Base-by-base conservation (phyloP, 176 grass and related monocot species). In the Tillandsia fasciculata region DNA sequence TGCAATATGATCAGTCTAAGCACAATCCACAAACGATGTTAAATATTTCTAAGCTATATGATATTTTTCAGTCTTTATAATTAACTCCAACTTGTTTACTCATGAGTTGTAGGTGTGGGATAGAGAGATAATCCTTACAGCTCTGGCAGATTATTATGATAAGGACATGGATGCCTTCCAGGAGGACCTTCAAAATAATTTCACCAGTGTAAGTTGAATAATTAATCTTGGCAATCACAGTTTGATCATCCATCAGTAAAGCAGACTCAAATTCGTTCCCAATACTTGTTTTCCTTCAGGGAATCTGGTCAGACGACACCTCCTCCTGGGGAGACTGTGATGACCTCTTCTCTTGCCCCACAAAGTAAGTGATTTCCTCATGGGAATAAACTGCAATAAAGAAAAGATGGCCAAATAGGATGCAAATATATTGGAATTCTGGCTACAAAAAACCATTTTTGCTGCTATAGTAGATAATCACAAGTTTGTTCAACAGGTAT, bases 111-210 rank as follows among this genome's bases (percentile, higher is more conserved):
- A 96, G 92, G 88, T 96, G 15, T 91, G 92, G 92, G 92, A 91
- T 72, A 84, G 88, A 71, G 92, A 96, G 67, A 91, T 91, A 74
- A 91, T 96, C 52, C 83, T 83, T 54, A 96, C 85, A 13, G 80
- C 83, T 13, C 67, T 91, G 1, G 77, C 81, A 23, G 81, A 89
- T 3, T 77, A 79, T 57, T 96, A 88, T 64, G 69, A 56, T 52
- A 96, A 89, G 56, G 83, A 87, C 54, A 74, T 96, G 78, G 70
- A 17, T 54, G 20, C 47, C 23, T 91, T 96, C 70, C 80, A 85
- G 71, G 78, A 87, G 67, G 83, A 96, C 10, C 83, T 91, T 4
- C 63, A 69, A 50, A 59, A 78, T 20, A 91, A 89, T 75, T 68
- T 88, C 70, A 96, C 91, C 48, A 74, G 64, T 9, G 92, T 88